Base-by-base conservation (phyloP, 2,329 filamentous ascomycete genomes). In the Sarocladium oryzae region DNA sequence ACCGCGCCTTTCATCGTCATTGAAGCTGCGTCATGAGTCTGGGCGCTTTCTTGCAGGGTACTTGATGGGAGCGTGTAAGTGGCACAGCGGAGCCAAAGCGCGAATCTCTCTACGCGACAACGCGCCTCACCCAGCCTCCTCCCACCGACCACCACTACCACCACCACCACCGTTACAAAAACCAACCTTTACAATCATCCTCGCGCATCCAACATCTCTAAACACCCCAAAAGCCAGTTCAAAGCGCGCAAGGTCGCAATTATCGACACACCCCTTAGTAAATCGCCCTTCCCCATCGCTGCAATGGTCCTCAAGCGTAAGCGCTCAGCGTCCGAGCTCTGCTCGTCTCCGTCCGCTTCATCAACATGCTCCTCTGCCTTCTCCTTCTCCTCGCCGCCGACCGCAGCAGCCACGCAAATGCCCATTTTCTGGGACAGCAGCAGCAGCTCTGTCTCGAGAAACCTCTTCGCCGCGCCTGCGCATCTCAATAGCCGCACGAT, bases 291-390 rank as follows among this genome's bases (percentile, higher is more conserved):
- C 16, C 15, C 9, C 37, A 21, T 51, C 36, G 15, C 36, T 50
- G 58, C 57, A 55, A 81, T 80, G 77, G 63, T 74, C 23, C 68
- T 82, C 61, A 85, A 85, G 63, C 80, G 82, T 66, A 85, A 85
- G 70, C 76, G 80, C 38, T 84, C 81, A 58, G 72, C 76, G 51
- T 78, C 78, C 20, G 78, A 82, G 61, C 68, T 82, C 53, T 76
- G 73, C 46, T 67, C 70, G 32, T 71, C 71, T 32, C 73, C 70
- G 49, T 66, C 63, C 49, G 58, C 68, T 6, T 65, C 76, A 9
- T 69, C 40, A 30, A 45, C 40, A 9, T 45, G 40, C 40, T 45
- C 73, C 38, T 70, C 67, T 53, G 69, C 71, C 38, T 68, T 73
- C 54, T 68, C 69, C 48, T 71, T 71, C 52, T 64, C 45, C 63